Conservation (phyloP, 1,284 basidiomycete genomes). For the Naganishia sp. region DNA sequence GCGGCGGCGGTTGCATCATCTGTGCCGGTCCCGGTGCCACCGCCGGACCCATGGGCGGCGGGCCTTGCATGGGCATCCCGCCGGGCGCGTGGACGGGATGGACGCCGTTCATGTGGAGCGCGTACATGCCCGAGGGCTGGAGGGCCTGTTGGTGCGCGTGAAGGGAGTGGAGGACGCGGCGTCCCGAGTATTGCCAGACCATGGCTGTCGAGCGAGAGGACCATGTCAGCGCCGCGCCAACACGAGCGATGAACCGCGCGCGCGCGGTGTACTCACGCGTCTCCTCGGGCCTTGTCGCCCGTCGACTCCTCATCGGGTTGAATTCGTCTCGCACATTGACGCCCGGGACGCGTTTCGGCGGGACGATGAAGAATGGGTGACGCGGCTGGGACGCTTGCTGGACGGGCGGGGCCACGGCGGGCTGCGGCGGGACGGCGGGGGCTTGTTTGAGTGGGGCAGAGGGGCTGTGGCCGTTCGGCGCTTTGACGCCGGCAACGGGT, state of each 20-base stretch:
- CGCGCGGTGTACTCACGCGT: conserved; percentile 4
- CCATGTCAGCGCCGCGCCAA: too few relatives aligned
- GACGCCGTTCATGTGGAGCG: conserved; percentile 17
- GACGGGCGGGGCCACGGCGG: conserved; percentile 12
- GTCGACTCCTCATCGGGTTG: conserved; percentile 67
- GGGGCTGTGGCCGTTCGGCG: background rate
- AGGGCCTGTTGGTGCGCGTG: background rate
- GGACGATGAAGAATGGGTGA: conserved; percentile 85
- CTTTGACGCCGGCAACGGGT: background rate
- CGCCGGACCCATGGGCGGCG: background rate
- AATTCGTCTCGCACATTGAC: conserved; percentile 90
- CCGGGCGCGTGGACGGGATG: conserved; percentile 4
- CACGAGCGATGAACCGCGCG: too few relatives aligned
- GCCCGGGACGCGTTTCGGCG: conserved; percentile 69
- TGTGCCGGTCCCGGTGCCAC: background rate
- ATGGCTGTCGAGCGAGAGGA: background rate
- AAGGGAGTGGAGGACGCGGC: conserved; percentile 3
- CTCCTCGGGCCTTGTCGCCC: conserved; percentile 8
- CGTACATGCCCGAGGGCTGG: conserved; percentile 21
- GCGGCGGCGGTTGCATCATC: background rate
- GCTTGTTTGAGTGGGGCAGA: conserved; percentile 4
- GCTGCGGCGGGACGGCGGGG: conserved; percentile 4
- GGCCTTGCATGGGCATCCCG: background rate
- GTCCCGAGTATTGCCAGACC: conserved; percentile 24
- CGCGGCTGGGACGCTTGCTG: conserved; percentile 31